Evolutionary conservation across 2,329 filamentous ascomycete species (phyloP), one percentile per base, ranked within the genome.

Genomic region (Curvularia lunata): DNA sequence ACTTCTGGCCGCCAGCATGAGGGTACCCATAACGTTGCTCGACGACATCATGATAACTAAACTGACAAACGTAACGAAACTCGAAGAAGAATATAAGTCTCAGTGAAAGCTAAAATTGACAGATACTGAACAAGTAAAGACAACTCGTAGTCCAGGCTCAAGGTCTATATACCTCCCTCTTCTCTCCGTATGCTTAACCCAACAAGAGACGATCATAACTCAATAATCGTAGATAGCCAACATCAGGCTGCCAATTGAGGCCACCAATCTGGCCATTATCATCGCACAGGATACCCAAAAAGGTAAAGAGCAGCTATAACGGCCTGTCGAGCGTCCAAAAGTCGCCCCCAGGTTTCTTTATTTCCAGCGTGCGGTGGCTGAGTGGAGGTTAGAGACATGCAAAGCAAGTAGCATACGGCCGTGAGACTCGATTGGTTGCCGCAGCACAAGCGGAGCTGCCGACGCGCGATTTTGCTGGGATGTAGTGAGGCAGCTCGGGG

Each of bases 211-310:
- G 43, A 46, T 38, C 47, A 13, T 30, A 54, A 41, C 38, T 13
- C 38, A 5, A 13, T 23, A 19, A 28, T 23, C 25, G 40, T 30
- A 21, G 28, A 25, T 21, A 12, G 48, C 16, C 7, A 19, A 41
- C 48, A 27, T 16, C 41, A 30, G 18, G 5, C 25, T 32, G 7
- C 21, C 41, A 37, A 23, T 13, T 23, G 34, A 45, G 50, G 32
- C 27, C 32, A 27, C 42, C 32, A 3, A n/a, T 19, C n/a, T 18
- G 3, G 18, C 28, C n/a, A 18, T n/a, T 32, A 19, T 19, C 25
- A 45, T 32, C 55, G 51, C 51, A 30, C 21, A 54, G 51, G 2
- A 54, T 46, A 42, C 45, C n/a, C 13, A 9, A 46, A 28, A n/a
- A 48, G 4, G 55, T 19, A 49, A 34, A 10, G 16, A 40, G 28